Evolutionary conservation across 192 early-diverging fungal species (phyloP).

Genomic region (Rhizoclosmatium globosum): DNA sequence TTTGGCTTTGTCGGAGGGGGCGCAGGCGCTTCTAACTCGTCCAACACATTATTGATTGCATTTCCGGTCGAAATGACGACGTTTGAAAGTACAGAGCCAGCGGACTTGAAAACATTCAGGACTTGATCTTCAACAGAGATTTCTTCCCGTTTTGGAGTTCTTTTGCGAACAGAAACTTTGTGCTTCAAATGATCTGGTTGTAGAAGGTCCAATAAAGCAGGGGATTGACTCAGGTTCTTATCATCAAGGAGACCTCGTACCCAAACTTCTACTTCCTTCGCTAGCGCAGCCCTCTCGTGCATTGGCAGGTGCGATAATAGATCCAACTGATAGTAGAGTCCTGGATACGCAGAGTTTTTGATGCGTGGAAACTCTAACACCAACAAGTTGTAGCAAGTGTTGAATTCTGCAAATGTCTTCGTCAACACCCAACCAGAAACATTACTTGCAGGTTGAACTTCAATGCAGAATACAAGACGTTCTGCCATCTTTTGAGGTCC

Average conservation of each 20-base stretch:
- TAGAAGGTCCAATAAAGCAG: slow-evolving; percentile 35
- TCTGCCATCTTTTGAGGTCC: not conserved
- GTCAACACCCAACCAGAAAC: slow-evolving; percentile 43
- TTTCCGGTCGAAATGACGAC: slow-evolving; percentile 39
- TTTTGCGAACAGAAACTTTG: not conserved
- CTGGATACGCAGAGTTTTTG: slow-evolving; percentile 30
- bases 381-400: slow-evolving; percentile 25
- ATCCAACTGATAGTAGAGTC: not conserved
- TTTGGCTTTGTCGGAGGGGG: not conserved
- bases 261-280: slow-evolving; percentile 38
- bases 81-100: slow-evolving; percentile 41
- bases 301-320: not conserved
- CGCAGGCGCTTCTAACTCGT: not conserved
- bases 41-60: not conserved
- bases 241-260: slow-evolving; percentile 19
- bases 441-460: slow-evolving; percentile 3
- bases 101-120: slow-evolving; percentile 28
- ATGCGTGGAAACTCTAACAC: slow-evolving; percentile 18
- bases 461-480: slow-evolving; percentile 9
- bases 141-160: not conserved
- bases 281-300: slow-evolving; percentile 13
- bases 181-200: slow-evolving; percentile 37
- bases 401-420: slow-evolving; percentile 35
- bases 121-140: not conserved
- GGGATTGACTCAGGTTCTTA: not conserved